phyloP scores from a whole-genome alignment of 2,329 filamentous ascomycete genomes.

The Amauroascus niger region DNA sequence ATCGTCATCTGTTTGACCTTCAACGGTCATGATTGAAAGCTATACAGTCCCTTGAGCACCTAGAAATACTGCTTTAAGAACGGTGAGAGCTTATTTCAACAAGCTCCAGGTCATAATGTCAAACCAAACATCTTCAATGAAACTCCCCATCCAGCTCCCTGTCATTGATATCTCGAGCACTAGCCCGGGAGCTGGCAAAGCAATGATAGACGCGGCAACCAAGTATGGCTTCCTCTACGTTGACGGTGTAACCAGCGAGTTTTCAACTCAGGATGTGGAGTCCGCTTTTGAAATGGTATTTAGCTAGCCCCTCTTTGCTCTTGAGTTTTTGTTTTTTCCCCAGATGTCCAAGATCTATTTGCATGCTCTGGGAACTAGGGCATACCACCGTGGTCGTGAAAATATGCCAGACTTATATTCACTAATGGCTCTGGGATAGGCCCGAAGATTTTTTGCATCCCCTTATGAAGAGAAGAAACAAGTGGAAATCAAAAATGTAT shows the following conservation, averaged over 20 bases:
- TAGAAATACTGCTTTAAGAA: no score
- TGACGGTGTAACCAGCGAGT: slow-evolving; percentile 60
- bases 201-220: slow-evolving; percentile 67
- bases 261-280: slow-evolving; percentile 57
- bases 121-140: slow-evolving; percentile 4
- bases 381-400: neutral
- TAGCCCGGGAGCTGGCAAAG: slow-evolving; percentile 52
- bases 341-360: neutral
- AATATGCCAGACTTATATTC: neutral
- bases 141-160: slow-evolving; percentile 49
- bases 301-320: slow-evolving; percentile 17
- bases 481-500: slow-evolving; percentile 59
- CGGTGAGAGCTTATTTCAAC: no score
- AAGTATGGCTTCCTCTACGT: slow-evolving; percentile 87
- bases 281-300: slow-evolving; percentile 68
- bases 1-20: no score
- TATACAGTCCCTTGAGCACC: no score
- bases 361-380: neutral
- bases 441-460: slow-evolving; percentile 61
- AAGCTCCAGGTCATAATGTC: slow-evolving; percentile 7
- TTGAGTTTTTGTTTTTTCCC: neutral
- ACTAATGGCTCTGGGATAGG: slow-evolving; percentile 40
- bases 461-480: slow-evolving; percentile 61
- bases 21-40: no score
- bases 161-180: slow-evolving; percentile 68